Base-by-base conservation (phyloP, 148 eudicot species). In the Heliosperma pusillum region DNA sequence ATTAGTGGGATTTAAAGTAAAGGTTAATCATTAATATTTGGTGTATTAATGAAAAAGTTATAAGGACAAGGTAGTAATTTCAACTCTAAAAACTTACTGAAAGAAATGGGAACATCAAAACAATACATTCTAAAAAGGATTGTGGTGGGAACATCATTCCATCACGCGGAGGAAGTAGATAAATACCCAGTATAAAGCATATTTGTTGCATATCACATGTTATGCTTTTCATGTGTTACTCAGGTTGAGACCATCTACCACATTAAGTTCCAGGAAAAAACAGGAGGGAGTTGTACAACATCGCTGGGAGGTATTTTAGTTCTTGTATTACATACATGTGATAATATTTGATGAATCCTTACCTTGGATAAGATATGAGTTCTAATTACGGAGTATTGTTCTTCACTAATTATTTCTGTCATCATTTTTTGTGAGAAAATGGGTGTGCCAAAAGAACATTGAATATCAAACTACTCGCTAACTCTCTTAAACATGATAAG, bases 161-260 rank as follows among this genome's bases (percentile, higher is more conserved):
- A 12, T 50, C 17, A 50, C 55, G 10, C 42, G 42, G 42, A 20
- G 16, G 12, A 7, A 26, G 36, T 62, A 17, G 40, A 15, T 70
- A 33, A 21, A 52, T 26, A 69, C 59, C 52, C 52, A 50, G 10
- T 50, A 26, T 58, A 16, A 26, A 40, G 15, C 13, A 69, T 22
- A 12, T 74, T 20, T 36, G 69, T 68, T 69, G 29, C 44, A 65
- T 57, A 45, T 78, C 67, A 24, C 25, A 42, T 40, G 10, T 73
- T 26, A 55, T 74, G 70, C 64, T 64, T 22, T 19, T 16, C 45
- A 13, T 67, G 22, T 79, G n/a, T 33, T 79, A 62, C 82, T 59
- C 86, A 91, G 97, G 83, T 86, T 94, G 80, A 90, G 84, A 77
- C 91, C 93, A 79, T 84, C 88, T 12, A 80, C n/a, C 15, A 80